A percentile compares a stretch with the other conserved stretches of the same genome.
Conservation (phyloP, 371 early-diverging fungal genomes). For the Apophysomyces ossiformis region DNA sequence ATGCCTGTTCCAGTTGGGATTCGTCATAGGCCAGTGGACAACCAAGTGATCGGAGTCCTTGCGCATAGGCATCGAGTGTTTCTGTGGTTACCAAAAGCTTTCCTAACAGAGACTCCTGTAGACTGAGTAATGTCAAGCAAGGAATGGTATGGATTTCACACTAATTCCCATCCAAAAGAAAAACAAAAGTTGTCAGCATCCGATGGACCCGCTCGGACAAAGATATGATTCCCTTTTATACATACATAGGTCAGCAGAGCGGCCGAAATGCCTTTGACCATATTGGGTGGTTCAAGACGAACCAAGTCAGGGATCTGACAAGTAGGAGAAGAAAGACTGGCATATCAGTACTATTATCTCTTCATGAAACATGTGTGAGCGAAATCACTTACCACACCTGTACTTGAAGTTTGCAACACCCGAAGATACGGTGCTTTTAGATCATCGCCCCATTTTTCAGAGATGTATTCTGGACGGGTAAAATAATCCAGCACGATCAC, state of each 20-base stretch:
- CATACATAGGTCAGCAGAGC: constrained; percentile 47
- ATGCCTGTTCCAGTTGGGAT: constrained; percentile 15
- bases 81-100: constrained; percentile 41
- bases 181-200: too few relatives aligned
- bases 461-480: constrained; percentile 36
- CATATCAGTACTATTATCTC: not conserved
- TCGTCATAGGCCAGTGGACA: constrained; percentile 22
- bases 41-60: constrained; percentile 33
- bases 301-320: constrained; percentile 2
- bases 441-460: constrained; percentile 25
- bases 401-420: constrained; percentile 35
- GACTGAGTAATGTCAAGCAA: constrained; percentile 40
- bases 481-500: constrained; percentile 47
- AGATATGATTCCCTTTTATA: not conserved
- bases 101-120: constrained; percentile 51
- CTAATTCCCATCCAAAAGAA: constrained; percentile 16
- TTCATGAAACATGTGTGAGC: too few relatives aligned
- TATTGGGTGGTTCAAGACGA: constrained; percentile 40
- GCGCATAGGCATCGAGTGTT: constrained; percentile 34
- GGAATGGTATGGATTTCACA: constrained; percentile 48
- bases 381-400: not conserved
- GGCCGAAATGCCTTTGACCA: constrained; percentile 41
- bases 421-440: constrained; percentile 39
- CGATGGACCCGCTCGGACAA: not conserved
- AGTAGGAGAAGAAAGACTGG: not conserved